Evolutionary conservation across 2,329 filamentous ascomycete species (phyloP).

Genomic region (Fusarium humuli): DNA sequence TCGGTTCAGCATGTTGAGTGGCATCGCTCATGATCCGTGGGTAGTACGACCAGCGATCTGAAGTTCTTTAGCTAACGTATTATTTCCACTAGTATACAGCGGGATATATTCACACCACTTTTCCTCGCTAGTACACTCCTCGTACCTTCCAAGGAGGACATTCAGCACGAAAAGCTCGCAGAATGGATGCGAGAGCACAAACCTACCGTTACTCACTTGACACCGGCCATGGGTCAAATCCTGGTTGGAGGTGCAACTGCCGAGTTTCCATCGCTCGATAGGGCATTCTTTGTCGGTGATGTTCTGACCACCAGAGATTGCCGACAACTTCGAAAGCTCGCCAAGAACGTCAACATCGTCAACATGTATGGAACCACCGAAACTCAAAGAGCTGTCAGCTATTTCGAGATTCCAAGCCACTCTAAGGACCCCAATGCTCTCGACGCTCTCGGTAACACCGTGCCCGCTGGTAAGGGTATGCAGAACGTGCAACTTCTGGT

Average conservation of each 20-base stretch:
- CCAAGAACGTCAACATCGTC: slow-evolving; percentile 67
- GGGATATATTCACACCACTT: slow-evolving; percentile 89
- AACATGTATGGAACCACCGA: slow-evolving; percentile 51
- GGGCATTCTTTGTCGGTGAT: slow-evolving; percentile 93
- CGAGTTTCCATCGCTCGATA: slow-evolving; percentile 69
- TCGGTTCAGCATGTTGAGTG: too few relatives aligned
- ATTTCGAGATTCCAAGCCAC: slow-evolving; percentile 79
- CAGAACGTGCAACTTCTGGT: slow-evolving; percentile 88
- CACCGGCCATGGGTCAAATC: slow-evolving; percentile 96
- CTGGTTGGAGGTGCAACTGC: slow-evolving; percentile 85
- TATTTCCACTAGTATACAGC: slow-evolving; percentile 46
- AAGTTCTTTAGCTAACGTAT: neutral
- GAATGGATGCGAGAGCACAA: slow-evolving; percentile 87
- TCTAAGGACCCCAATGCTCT: slow-evolving; percentile 67
- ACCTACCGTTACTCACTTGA: slow-evolving; percentile 87
- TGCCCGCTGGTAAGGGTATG: slow-evolving; percentile 89
- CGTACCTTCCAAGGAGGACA: slow-evolving; percentile 83
- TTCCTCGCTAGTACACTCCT: slow-evolving; percentile 86
- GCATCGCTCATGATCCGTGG: slow-evolving; percentile 70
- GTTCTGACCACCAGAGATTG: slow-evolving; percentile 88
- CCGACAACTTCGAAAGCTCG: slow-evolving; percentile 78
- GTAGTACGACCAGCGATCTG: neutral
- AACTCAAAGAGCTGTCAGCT: slow-evolving; percentile 75
- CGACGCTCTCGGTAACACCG: slow-evolving; percentile 69
- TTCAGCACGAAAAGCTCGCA: slow-evolving; percentile 79